Percentiles rank a stretch among this genome's conserved stretches.
Conservation (phyloP, 768 basidiomycete genomes). For the Boletus tylopilopsis region DNA sequence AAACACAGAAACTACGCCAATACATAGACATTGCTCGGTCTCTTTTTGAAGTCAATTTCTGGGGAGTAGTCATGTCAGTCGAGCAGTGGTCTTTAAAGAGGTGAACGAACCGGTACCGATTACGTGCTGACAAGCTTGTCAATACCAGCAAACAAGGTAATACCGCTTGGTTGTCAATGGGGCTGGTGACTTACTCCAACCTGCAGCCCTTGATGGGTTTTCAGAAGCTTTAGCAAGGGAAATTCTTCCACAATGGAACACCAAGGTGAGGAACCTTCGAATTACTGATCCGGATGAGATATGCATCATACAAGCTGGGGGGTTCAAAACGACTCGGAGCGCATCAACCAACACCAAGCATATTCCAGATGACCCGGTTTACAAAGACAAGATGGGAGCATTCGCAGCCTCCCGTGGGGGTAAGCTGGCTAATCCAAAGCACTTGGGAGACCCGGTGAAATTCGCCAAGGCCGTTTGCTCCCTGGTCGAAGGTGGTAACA, state of each 20-base stretch:
- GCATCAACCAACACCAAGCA: constrained; percentile 15
- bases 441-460: constrained; percentile 16
- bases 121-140: background rate
- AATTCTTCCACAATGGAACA: constrained; percentile 17
- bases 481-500: constrained; percentile 3
- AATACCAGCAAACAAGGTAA: constrained; percentile 11
- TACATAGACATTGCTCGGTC: constrained; percentile 27
- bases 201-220: constrained; percentile 13
- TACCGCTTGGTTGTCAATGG: no score
- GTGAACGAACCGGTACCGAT: constrained; percentile 17
- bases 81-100: constrained; percentile 31
- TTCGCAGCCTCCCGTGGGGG: constrained; percentile 6
- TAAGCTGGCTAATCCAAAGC: no score
- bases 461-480: constrained; percentile 6
- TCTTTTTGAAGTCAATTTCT: constrained; percentile 34
- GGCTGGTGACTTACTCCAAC: background rate
- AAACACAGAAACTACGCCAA: constrained; percentile 33
- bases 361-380: no score
- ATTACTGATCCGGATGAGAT: constrained; percentile 1
- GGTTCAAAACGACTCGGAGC: no score
- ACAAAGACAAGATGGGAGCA: no score
- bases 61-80: constrained; percentile 17
- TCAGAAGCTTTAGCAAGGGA: constrained; percentile 10
- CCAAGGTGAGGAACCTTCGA: constrained; percentile 6
- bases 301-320: constrained; percentile 18